Evolutionary conservation across 495 filamentous ascomycete species (phyloP), one percentile per base, ranked within the genome.

Genomic region (Corynascus novoguineensis): DNA sequence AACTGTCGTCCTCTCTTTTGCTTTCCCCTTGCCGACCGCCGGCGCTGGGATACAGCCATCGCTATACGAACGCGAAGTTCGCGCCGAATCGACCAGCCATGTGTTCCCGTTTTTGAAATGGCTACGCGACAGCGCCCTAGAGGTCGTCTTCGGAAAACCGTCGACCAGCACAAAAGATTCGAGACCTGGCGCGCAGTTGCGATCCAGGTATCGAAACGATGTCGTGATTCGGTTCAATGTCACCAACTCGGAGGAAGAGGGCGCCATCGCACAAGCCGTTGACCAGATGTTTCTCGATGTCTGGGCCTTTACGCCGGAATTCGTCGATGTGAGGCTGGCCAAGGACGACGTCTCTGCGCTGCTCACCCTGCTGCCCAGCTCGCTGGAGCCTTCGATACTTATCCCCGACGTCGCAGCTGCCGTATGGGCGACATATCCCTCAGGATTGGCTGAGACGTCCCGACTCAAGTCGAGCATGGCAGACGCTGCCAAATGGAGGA

Each of bases 171-270:
- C 66, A 51, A 57, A 61, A 54, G n/a, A 49, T 62, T 58, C 55
- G 67, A 21, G 69, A 73, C 54, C 58, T 1, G 79, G 76, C 5
- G 68, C 75, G 5, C 81, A 75, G 29, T 73, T 86, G 28, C 72
- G 82, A 17, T 78, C 82, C 29, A 80, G 83, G 57, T 96, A 97
- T 68, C 84, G 82, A 44, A 81, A 85, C 41, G 86, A 96, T 67
- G 77, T 96, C 15, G 92, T 98, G 14, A 73, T 97, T 35, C 85
- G 93, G 15, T 97, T 97, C 78, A 89, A 88, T 64, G 71, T 96
- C 55, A 83, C 78, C 53, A 82, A 81, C 44, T 64, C 75, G 11
- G 78, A 84, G 25, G 88, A 98, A 61, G 87, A 88, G 50, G 73
- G 74, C 42, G 85, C 86, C 3, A 74, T 98, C 55, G 81, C 85